Evolutionary conservation across 371 early-diverging fungal genomes (phyloP).

Genomic region (Conidiobolus incongruus): DNA sequence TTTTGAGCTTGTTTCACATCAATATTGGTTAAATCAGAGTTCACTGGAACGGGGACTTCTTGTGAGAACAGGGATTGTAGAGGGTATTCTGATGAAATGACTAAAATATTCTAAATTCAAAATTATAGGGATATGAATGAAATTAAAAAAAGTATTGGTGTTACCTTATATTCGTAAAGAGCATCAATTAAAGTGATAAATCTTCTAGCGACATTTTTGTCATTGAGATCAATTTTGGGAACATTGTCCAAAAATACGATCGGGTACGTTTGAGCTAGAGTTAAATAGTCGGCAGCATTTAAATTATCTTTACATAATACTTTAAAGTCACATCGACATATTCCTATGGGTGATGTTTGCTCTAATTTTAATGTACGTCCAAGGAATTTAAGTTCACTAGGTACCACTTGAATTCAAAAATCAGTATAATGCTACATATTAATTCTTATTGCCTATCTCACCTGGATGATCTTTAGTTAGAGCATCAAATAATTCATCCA

Average conservation of each 20-base stretch:
- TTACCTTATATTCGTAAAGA: slow-evolving; percentile 53
- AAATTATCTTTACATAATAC: too few relatives aligned
- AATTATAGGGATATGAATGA: too few relatives aligned
- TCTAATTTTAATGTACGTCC: too few relatives aligned
- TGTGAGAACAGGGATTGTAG: slow-evolving; percentile 43
- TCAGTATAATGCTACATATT: too few relatives aligned
- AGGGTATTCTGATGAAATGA: slow-evolving; percentile 44
- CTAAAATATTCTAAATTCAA: slow-evolving; percentile 25
- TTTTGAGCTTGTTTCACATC: slow-evolving; percentile 11
- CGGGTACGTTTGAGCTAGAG: slow-evolving; percentile 41
- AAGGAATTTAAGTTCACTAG: too few relatives aligned
- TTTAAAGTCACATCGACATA: too few relatives aligned
- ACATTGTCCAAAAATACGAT: slow-evolving; percentile 62
- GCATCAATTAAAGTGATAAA: slow-evolving; percentile 89
- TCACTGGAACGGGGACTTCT: slow-evolving; percentile 11
- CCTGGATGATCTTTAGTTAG: too few relatives aligned
- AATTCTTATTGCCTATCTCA: too few relatives aligned
- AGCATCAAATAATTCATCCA: too few relatives aligned
- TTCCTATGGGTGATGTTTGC: too few relatives aligned
- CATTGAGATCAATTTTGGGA: slow-evolving; percentile 49
- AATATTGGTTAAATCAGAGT: too few relatives aligned
- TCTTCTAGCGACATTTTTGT: slow-evolving; percentile 71
- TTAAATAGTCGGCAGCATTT: slow-evolving; percentile 79
- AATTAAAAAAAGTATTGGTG: neutral
- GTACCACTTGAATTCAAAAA: too few relatives aligned